These are phyloP conservation scores for Melocanna baccifera DNA, from an alignment of 176 grass and related monocot genomes.

Conservation along the genomic window DNA sequence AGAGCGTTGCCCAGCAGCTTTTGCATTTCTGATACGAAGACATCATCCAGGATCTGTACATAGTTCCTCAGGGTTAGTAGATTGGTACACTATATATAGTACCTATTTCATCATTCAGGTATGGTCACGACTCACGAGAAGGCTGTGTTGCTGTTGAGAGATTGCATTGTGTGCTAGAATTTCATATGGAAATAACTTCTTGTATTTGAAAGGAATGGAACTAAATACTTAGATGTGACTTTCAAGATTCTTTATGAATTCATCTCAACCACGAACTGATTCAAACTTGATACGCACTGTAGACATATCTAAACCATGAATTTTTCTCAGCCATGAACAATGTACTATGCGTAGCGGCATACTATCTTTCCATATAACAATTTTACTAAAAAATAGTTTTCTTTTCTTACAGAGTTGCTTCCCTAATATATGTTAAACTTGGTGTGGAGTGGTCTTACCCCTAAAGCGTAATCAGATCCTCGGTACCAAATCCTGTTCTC, in stretches of 20 bases:
- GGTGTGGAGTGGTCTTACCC: conserved; percentile 49
- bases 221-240: neutral
- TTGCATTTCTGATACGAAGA: conserved; percentile 92
- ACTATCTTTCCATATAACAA: neutral
- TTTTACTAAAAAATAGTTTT: neutral
- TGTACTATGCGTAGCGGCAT: neutral
- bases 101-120: neutral
- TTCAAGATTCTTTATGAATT: neutral
- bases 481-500: conserved; percentile 90
- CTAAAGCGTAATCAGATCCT: conserved; percentile 74
- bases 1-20: conserved; percentile 85
- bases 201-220: neutral
- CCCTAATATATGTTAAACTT: neutral
- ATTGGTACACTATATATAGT: neutral
- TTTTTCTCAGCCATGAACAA: neutral
- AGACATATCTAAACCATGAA: neutral
- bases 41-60: conserved; percentile 81
- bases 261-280: neutral
- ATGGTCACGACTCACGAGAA: neutral
- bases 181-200: neutral
- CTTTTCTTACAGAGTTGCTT: neutral
- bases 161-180: neutral
- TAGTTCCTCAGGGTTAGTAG: conserved; percentile 1
- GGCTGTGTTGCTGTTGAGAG: neutral
- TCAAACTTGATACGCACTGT: neutral